Evolutionary conservation across 164 flowering plant genomes (phyloP).

Genomic region (Dillenia turbinata): DNA sequence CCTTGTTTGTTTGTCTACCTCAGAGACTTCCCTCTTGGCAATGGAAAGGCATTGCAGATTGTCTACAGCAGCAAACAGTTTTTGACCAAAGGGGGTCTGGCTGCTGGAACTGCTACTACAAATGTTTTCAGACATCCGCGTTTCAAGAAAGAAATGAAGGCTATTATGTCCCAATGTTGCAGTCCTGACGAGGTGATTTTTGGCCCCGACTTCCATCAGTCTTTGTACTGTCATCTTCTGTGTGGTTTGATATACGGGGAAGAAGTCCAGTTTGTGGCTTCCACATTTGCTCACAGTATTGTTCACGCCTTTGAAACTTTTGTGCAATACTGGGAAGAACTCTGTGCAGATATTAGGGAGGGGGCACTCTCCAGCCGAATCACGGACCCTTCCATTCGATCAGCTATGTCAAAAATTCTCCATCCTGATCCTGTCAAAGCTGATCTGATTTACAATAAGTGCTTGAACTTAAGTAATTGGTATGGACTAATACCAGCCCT

Average conservation of each 20-base stretch:
- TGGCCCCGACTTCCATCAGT: constrained; percentile 75
- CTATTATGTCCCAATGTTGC: constrained; percentile 52
- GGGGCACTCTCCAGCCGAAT: constrained; percentile 55
- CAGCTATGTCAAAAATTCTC: constrained; percentile 65
- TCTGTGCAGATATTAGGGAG: constrained; percentile 51
- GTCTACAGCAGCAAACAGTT: constrained; percentile 83
- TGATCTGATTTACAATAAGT: constrained; percentile 43
- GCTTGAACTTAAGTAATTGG: constrained; percentile 67
- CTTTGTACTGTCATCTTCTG: constrained; percentile 85
- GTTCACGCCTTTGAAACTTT: constrained; percentile 73
- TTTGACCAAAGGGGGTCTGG: constrained; percentile 70
- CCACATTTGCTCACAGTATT: constrained; percentile 85
- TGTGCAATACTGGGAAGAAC: constrained; percentile 81
- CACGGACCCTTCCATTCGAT: constrained; percentile 56
- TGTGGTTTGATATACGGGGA: constrained; percentile 70
- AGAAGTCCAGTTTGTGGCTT: constrained; percentile 60
- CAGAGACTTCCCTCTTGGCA: constrained; percentile 75
- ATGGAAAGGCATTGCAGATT: constrained; percentile 77
- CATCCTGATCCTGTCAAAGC: constrained; percentile 74
- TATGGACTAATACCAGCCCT: constrained; percentile 79
- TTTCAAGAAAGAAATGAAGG: constrained; percentile 56
- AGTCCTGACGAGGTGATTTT: constrained; percentile 96
- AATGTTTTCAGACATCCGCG: constrained; percentile 54
- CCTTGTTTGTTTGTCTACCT: too few species aligned
- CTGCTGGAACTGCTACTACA: constrained; percentile 81